phyloP scores from a whole-genome alignment of 305 asterid genomes.

The Plantago lanceolata region DNA sequence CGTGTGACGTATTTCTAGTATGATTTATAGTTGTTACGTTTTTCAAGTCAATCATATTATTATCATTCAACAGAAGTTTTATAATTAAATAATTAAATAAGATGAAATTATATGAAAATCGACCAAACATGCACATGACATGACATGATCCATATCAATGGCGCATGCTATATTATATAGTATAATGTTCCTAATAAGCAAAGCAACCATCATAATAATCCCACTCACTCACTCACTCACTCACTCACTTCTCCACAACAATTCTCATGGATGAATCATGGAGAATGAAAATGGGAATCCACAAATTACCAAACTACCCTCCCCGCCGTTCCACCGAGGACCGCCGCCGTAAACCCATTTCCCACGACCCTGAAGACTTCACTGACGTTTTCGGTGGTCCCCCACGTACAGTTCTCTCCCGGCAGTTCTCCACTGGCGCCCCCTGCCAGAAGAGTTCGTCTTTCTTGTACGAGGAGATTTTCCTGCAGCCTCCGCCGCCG shows the following conservation, averaged over 20 bases:
- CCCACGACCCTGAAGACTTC: conserved; percentile 50
- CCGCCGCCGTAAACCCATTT: conserved; percentile 25
- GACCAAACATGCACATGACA: too few species aligned
- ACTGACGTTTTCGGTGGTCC: conserved; percentile 84
- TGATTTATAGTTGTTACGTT: too few species aligned
- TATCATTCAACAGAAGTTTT: too few species aligned
- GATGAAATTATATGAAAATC: too few species aligned
- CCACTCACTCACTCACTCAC: neutral
- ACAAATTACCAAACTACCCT: conserved; percentile 27
- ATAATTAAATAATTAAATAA: conserved; percentile 4
- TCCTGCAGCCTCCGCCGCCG: conserved; percentile 23
- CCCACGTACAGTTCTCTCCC: conserved; percentile 59
- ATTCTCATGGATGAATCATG: conserved; percentile 59
- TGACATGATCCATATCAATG: conserved; percentile 1
- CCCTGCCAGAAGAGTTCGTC: conserved; percentile 23
- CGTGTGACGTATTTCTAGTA: too few species aligned
- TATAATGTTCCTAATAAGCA: too few species aligned
- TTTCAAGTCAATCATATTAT: too few species aligned
- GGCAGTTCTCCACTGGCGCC: conserved; percentile 43
- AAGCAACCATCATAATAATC: neutral
- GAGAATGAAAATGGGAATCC: conserved; percentile 57
- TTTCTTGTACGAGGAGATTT: conserved; percentile 52
- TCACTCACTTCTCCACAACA: conserved; percentile 10
- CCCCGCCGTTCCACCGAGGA: conserved; percentile 42
- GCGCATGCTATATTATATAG: conserved; percentile 7